Evolutionary conservation across 1,139 yeast genomes (phyloP), one percentile per base, ranked within the genome.

Genomic region (Hansenula lynferdii): DNA sequence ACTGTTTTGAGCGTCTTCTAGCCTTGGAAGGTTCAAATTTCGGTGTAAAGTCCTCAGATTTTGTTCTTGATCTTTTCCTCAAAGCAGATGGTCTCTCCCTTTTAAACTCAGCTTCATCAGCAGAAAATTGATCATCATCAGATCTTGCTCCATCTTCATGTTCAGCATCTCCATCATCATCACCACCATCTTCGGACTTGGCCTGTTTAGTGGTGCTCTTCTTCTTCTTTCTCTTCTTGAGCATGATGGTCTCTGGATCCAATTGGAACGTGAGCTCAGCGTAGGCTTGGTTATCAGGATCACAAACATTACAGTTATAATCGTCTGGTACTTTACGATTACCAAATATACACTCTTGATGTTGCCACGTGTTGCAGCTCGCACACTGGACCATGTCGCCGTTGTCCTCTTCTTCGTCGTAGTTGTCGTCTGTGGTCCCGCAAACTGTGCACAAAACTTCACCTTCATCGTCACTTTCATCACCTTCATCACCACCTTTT

Each of bases 361-460:
- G 96, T 56, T 87, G 96, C 96, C 96, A 87, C 11, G 87, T 78
- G 39, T 71, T 61, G 57, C 96, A 87, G 18, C 63, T 54, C 40
- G 84, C 95, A 61, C 96, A 87, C 54, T 83, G 85, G 25, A 84
- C 77, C 90, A 85, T 84, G 26, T 73, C 69, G 7, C 85, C 79
- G 18, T 72, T 69, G 44, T 81, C 89, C 6, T 70, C 74, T 2
- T 70, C 80, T 41, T 71, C 84, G 45, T 78, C 67, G 49, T 75
- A 80, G 44, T 77, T 80, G 12, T 70, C 76, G 49, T 82, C 80
- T n/a, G 71, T 75, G 6, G 84, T 65, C 4, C 81, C 82, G 59
- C 89, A 81, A 0, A 77, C 79, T 1, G 67, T 56, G 57, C 95
- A 85, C 6, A 83, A 84, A 21, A 64, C 69, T n/a, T 70, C 75